These are phyloP conservation scores for Trypanosoma cruzi DNA, from an alignment of 208 protist species.

Conservation along the genomic window DNA sequence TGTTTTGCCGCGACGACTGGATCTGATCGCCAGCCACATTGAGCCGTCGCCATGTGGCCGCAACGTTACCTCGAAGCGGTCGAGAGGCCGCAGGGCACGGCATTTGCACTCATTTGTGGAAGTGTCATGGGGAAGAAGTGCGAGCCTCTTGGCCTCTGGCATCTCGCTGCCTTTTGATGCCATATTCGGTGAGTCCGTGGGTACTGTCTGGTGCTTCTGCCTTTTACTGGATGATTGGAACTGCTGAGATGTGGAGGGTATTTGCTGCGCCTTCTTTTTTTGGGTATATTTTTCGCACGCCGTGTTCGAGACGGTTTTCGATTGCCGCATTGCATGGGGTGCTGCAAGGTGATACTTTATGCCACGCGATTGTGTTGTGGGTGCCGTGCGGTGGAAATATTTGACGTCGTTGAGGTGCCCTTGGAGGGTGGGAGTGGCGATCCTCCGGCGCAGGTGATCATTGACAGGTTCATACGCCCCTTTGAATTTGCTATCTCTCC, in stretches of 20 bases:
- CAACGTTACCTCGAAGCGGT: not conserved
- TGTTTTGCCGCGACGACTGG: constrained; percentile 37
- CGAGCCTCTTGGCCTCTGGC: constrained; percentile 12
- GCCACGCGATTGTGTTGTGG: constrained; percentile 23
- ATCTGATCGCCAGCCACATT: constrained; percentile 39
- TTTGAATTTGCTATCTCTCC: constrained; percentile 21
- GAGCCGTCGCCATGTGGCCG: constrained; percentile 15
- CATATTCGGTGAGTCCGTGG: constrained; percentile 48
- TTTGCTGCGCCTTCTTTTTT: constrained; percentile 53
- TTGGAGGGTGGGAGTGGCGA: not conserved
- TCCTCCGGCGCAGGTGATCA: constrained; percentile 9
- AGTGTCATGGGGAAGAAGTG: constrained; percentile 8
- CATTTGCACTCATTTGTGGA: constrained; percentile 4
- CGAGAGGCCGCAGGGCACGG: not conserved
- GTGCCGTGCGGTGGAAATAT: constrained; percentile 32
- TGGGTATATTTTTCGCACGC: constrained; percentile 51
- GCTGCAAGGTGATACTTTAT: constrained; percentile 48
- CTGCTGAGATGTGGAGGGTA: constrained; percentile 36
- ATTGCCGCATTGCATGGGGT: constrained; percentile 47
- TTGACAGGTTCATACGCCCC: constrained; percentile 22
- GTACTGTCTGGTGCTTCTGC: constrained; percentile 46
- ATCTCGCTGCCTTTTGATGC: constrained; percentile 19
- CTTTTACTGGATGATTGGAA: constrained; percentile 61
- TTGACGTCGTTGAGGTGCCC: constrained; percentile 51
- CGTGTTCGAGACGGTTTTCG: constrained; percentile 57